Conservation (phyloP, 2,329 filamentous ascomycete genomes). For the Didymella keratinophila region DNA sequence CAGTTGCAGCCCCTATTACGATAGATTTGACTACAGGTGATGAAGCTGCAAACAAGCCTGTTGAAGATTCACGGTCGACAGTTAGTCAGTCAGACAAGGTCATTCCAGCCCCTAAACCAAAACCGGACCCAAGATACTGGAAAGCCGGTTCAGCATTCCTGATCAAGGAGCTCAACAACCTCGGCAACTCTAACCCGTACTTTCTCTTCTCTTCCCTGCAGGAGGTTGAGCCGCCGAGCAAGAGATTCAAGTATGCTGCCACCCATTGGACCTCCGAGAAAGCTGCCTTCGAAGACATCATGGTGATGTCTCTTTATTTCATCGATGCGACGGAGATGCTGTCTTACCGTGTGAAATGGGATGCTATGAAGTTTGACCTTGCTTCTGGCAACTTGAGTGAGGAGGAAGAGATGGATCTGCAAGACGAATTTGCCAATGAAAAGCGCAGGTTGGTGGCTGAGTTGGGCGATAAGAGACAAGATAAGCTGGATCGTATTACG, state of each 20-base stretch:
- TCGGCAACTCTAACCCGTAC: background rate
- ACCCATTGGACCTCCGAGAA: slow-evolving; percentile 4
- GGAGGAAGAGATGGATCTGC: background rate
- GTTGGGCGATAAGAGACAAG: background rate
- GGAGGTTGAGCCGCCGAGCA: background rate
- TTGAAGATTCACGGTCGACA: background rate
- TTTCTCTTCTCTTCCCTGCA: slow-evolving; percentile 8
- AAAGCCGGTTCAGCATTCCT: background rate
- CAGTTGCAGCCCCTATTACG: background rate
- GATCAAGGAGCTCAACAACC: background rate
- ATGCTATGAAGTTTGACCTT: background rate
- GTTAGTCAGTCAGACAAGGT: background rate
- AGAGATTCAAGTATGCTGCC: slow-evolving; percentile 1
- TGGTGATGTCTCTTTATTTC: slow-evolving; percentile 1
- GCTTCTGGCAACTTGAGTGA: background rate
- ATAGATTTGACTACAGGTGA: background rate
- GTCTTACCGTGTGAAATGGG: slow-evolving; percentile 1
- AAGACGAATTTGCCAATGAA: background rate
- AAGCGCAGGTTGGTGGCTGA: background rate
- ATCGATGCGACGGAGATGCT: slow-evolving; percentile 9
- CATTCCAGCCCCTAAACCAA: background rate
- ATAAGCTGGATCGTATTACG: background rate
- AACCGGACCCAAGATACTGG: background rate
- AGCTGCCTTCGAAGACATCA: background rate
- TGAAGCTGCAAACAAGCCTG: background rate